Evolutionary conservation across 371 early-diverging fungal genomes (phyloP).

Genomic region (Smittium culicis): DNA sequence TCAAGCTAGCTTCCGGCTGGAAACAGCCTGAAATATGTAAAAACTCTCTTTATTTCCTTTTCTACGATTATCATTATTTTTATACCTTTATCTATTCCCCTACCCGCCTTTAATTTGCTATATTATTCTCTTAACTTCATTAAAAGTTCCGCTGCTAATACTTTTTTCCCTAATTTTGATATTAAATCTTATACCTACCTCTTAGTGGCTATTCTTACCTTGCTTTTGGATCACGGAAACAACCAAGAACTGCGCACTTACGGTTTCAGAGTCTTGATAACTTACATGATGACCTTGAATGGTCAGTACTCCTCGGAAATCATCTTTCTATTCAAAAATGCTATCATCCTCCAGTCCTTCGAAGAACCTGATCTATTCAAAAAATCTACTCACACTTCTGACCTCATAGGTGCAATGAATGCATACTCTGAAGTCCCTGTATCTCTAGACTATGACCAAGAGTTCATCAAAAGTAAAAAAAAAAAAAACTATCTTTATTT

Average conservation of each 20-base stretch:
- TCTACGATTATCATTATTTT: neutral
- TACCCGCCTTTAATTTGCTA: too few species aligned
- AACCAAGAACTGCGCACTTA: neutral
- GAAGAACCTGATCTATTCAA: neutral
- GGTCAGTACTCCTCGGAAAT: neutral
- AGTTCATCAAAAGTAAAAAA: neutral
- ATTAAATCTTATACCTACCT: neutral
- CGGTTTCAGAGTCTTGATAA: conserved; percentile 9
- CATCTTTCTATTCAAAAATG: neutral
- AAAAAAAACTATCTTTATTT: too few species aligned
- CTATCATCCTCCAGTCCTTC: neutral
- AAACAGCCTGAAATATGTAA: neutral
- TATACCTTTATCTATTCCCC: too few species aligned
- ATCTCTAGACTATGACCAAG: neutral
- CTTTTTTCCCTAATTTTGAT: neutral
- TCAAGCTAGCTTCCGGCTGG: neutral
- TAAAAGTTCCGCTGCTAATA: too few species aligned
- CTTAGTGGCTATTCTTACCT: neutral
- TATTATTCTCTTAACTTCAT: too few species aligned
- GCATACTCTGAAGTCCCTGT: neutral
- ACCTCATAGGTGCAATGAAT: neutral
- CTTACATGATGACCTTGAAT: neutral
- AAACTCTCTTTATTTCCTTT: neutral
- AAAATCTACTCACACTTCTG: neutral
- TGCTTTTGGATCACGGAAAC: conserved; percentile 5